Evolutionary conservation across 192 early-diverging fungal genomes (phyloP).

Genomic region (Backusella sp.): DNA sequence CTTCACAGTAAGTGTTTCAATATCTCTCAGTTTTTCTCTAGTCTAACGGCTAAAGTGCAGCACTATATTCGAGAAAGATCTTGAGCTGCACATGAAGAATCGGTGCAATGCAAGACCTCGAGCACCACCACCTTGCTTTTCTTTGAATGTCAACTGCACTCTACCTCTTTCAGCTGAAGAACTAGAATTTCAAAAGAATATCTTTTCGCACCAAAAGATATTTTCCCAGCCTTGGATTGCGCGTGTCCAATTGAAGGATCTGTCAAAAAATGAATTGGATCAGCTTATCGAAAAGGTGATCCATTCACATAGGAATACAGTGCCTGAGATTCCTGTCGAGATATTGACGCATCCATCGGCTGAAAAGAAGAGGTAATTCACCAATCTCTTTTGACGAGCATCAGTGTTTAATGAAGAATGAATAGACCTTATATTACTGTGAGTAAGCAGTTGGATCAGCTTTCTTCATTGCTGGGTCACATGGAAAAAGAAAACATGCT

Average conservation of each 20-base stretch:
- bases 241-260: conserved; percentile 25
- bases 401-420: background rate
- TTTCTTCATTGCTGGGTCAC: conserved; percentile 81
- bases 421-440: conserved; percentile 39
- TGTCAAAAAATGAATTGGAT: conserved; percentile 24
- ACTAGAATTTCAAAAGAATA: conserved; percentile 25
- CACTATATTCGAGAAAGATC: conserved; percentile 48
- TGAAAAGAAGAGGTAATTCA: conserved; percentile 3
- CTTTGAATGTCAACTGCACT: conserved; percentile 42
- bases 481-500: conserved; percentile 62
- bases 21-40: background rate
- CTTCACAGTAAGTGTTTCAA: conserved; percentile 56
- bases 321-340: conserved; percentile 16
- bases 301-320: background rate
- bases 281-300: conserved; percentile 26
- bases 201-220: conserved; percentile 25
- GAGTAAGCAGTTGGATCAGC: conserved; percentile 53
- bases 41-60: conserved; percentile 22
- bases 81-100: conserved; percentile 58
- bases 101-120: conserved; percentile 66
- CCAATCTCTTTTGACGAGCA: too few relatives aligned
- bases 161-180: conserved; percentile 36
- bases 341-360: conserved; percentile 9
- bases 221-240: conserved; percentile 39
- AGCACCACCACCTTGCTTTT: conserved; percentile 30